Base-by-base conservation (phyloP, 202 grass and related monocot genomes). In the Cymbopogon flexuosus region DNA sequence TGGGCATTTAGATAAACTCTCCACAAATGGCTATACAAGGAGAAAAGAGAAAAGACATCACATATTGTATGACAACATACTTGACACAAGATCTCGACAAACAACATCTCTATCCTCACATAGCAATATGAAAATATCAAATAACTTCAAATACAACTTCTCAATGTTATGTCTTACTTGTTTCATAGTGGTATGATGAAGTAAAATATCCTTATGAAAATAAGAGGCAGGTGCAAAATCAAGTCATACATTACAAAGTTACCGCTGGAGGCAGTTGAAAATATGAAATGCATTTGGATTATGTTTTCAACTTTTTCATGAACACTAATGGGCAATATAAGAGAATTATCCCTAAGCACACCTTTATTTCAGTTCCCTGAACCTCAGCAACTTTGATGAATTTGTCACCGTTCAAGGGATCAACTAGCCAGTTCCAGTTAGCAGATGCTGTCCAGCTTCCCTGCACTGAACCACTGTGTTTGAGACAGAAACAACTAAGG, bases 351-450 rank as follows among this genome's bases (percentile, higher is more conserved):
- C 34, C 6, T 57, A 79, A 78, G 61, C 16, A 23, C 91, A 90
- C 92, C 92, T 91, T 83, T 54, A 95, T 85, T 87, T 98, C 96
- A 24, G 82, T 34, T 80, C 90, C 92, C 64, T 88, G 79, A 83
- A 95, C 75, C 81, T 98, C 92, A 52, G 84, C 84, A 84, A 98
- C 72, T 77, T 91, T 93, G 59, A 93, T 95, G 79, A 98, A 95
- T 36, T 87, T 87, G 14, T 91, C 90, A 47, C 96, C 92, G 78
- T 98, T 98, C 68, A 98, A 54, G 39, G 96, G 92, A 88, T 98
- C 96, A 68, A 86, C 75, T 73, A 98, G 8, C 88, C 88, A 93
- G 74, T 61, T 98, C 73, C 82, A 91, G 52, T 87, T 89, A 87
- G 79, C 42, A 76, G 90, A 91, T 29, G 65, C 15, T 49, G 79